phyloP scores from a whole-genome alignment of 441 rosid genomes.

The Gossypium trilobum region DNA sequence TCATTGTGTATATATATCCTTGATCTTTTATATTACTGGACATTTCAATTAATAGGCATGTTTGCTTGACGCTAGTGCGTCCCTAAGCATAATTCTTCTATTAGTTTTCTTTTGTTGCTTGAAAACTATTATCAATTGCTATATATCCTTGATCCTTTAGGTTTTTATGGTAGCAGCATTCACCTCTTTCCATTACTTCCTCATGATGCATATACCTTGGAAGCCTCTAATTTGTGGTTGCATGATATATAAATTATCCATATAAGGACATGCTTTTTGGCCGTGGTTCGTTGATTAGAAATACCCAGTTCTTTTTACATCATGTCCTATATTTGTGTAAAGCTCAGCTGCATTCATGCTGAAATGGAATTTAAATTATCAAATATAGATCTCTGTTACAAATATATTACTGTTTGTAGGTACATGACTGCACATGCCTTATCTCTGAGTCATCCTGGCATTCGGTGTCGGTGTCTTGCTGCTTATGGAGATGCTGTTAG shows the following conservation, averaged over 20 bases:
- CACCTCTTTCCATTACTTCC: background rate
- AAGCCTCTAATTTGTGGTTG: background rate
- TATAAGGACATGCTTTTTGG: background rate
- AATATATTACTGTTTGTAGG: constrained; percentile 33
- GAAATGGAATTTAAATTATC: background rate
- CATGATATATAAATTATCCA: background rate
- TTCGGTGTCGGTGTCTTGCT: constrained; percentile 95
- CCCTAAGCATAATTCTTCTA: background rate
- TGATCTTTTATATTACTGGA: background rate
- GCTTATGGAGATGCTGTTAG: constrained; percentile 98
- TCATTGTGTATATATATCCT: background rate
- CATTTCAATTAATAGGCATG: background rate
- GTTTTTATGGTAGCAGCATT: background rate
- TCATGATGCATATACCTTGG: background rate
- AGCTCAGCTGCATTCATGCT: background rate
- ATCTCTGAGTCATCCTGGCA: constrained; percentile 94
- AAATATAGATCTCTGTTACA: background rate
- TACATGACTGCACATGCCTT: constrained; percentile 96
- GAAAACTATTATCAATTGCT: background rate
- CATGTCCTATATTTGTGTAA: background rate
- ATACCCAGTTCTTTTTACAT: background rate
- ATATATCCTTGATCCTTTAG: background rate
- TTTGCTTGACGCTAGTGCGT: background rate
- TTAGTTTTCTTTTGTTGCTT: background rate
- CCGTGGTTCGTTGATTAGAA: background rate